phyloP scores from a whole-genome alignment of 768 basidiomycete species.

The Podaxis sp. region DNA sequence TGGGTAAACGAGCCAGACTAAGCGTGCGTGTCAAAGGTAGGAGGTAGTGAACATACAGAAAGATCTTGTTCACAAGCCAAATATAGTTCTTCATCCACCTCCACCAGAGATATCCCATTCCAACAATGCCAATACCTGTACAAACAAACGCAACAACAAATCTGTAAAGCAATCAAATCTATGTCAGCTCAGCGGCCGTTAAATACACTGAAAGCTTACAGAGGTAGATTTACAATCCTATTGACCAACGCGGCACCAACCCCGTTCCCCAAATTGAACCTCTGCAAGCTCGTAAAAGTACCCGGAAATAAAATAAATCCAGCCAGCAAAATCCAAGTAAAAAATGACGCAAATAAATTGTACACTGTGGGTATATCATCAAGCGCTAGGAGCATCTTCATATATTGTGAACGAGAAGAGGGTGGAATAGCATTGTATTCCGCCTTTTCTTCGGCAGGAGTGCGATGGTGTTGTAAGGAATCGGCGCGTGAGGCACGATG shows the following conservation, averaged over 20 bases:
- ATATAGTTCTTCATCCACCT: conserved; percentile 58
- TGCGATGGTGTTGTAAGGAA: conserved; percentile 9
- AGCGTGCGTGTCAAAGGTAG: conserved; percentile 2
- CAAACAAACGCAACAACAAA: conserved; percentile 57
- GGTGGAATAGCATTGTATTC: conserved; percentile 12
- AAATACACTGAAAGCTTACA: conserved; percentile 34
- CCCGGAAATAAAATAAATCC: conserved; percentile 65
- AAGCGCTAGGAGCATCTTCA: conserved; percentile 62
- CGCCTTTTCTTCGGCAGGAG: conserved; percentile 9
- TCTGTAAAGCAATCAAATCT: conserved; percentile 27
- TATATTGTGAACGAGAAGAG: conserved; percentile 39
- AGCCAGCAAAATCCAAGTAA: conserved; percentile 62
- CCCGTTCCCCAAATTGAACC: conserved; percentile 26
- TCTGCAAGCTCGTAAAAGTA: conserved; percentile 53
- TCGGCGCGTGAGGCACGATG: conserved; percentile 9
- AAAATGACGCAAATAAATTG: conserved; percentile 55
- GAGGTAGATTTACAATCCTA: conserved; percentile 40
- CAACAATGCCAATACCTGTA: conserved; percentile 49
- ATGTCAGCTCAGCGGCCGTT: not conserved
- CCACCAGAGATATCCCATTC: conserved; percentile 64
- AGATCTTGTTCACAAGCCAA: conserved; percentile 57
- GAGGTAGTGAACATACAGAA: conserved; percentile 39
- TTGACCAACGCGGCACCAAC: conserved; percentile 33
- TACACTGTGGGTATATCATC: conserved; percentile 52
- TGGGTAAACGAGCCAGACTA: conserved; percentile 19